Evolutionary conservation across 164 flowering plant species (phyloP), one percentile per base, ranked within the genome.

Genomic region (Tetracentron sinense): DNA sequence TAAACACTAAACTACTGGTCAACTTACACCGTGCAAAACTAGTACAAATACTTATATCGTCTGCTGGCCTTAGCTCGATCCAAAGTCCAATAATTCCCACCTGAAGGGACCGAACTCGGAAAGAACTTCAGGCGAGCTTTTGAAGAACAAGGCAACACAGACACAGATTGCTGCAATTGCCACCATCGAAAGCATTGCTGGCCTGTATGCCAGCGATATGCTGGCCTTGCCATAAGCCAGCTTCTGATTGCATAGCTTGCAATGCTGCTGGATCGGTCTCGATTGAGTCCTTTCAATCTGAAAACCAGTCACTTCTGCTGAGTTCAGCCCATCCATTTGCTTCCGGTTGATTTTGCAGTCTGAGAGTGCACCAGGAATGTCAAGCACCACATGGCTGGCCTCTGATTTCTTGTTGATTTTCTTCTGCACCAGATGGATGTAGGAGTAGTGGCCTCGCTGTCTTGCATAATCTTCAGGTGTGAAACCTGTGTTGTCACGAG

Each of bases 121-220:
- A 31, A 75, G 54, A 35, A 89, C 95, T 54, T 82, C 82, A 0
- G 96, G 98, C 27, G 78, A 79, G 74, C 88, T 83, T 60, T 86
- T 92, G 70, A 90, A 90, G 19, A 90, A 78, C 61, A 92, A 76
- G 29, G 88, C 92, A 20, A 79, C 93, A 49, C 98, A 90, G 6
- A 88, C 97, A 63, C 98, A 92, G 27, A 92, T 92, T 4, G 91
- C 96, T 25, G 96, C 98, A 31, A 92, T 81, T 42, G 93, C 83
- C 64, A 94, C 85, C 86, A 94, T 73, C 19, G 97, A 89, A 6
- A 94, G 77, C 90, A 90, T 78, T 52, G 79, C 85, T 0, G 98
- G 97, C 46, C 86, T 80, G 71, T 82, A 89, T 16, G 75, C 74
- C 33, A 84, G 31, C 1, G 83, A 78, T 58, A 79, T 68, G 51